Evolutionary conservation across 2,329 filamentous ascomycete species (phyloP).

Genomic region (Penicillium thymicola): DNA sequence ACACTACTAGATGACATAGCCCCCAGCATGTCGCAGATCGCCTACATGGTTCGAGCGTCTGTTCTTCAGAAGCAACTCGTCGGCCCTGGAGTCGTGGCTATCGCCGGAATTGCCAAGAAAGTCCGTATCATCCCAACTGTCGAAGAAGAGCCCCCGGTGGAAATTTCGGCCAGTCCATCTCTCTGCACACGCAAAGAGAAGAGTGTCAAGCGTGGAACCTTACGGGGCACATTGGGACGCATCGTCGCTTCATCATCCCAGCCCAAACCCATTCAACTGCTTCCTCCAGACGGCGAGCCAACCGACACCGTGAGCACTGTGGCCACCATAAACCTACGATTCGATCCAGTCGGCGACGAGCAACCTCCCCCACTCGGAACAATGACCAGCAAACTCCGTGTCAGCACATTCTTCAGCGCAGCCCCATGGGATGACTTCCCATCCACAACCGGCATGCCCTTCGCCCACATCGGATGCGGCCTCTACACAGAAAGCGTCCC

Average conservation of each 20-base stretch:
- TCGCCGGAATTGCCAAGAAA: conserved; percentile 54
- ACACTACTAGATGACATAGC: conserved; percentile 58
- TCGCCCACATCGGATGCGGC: conserved; percentile 46
- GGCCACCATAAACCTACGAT: conserved; percentile 56
- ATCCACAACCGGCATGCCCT: conserved; percentile 39
- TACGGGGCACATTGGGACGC: conserved; percentile 56
- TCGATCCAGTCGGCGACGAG: conserved; percentile 55
- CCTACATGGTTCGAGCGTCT: conserved; percentile 54
- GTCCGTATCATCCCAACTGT: conserved; percentile 59
- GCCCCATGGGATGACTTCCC: conserved; percentile 52
- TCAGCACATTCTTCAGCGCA: conserved; percentile 56
- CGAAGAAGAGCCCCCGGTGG: conserved; percentile 59
- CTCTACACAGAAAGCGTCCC: conserved; percentile 52
- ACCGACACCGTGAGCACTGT: conserved; percentile 51
- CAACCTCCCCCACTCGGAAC: conserved; percentile 53
- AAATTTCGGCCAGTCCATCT: conserved; percentile 45
- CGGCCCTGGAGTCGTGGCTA: conserved; percentile 38
- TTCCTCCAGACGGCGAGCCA: conserved; percentile 36
- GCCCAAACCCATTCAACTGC: conserved; percentile 55
- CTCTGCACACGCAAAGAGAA: conserved; percentile 59
- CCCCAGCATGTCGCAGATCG: conserved; percentile 60
- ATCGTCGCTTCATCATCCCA: conserved; percentile 57
- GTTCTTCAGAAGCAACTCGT: conserved; percentile 40
- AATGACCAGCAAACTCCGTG: conserved; percentile 54
- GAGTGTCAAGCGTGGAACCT: conserved; percentile 58